Base-by-base conservation (phyloP, 2,329 filamentous ascomycete genomes). In the Fusarium nisikadoi region DNA sequence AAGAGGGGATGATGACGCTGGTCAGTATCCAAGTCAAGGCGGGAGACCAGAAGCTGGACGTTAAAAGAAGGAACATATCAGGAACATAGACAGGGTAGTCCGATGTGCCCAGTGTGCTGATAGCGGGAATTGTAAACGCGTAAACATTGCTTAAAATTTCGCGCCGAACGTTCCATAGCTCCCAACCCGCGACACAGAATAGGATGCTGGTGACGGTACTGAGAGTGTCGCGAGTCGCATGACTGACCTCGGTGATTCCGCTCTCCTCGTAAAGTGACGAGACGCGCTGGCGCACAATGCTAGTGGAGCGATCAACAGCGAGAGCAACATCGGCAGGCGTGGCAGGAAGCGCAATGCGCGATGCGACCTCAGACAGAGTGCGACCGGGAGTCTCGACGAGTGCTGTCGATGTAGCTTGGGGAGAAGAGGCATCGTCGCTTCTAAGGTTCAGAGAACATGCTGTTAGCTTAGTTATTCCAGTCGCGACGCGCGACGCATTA, bases 1-100 rank as follows among this genome's bases (percentile, higher is more conserved):
- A 70, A 54, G 91, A 84, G 4, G 95, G 95, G 33, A 95, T 73
- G 46, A 93, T 77, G 60, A 93, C 81, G 79, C 89, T 92, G 14
- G 94, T 96, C 39, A 91, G 80, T 9, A 89, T 80, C 94, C 95
- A 98, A 25, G 94, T 86, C 12, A 91, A 86, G 61, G 93, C 89
- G 0, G 95, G 92, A 1, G 89, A 91, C 95, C 95, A 98, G 87
- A 97, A 98, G 31, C 88, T 88, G 42, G 87, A 84, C 3, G 92
- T 93, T 41, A 97, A 82, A 13, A 98, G 84, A 35, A 92, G 82
- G 81, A 96, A 97, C 75, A 97, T 85, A 81, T 98, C 93, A 1
- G 95, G 94, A 25, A 96, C 82, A 76, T 89, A 87, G 69, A 97
- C 85, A 6, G 89, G 84, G 71, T 89, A 86, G 68, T 89, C 87